Evolutionary conservation across 768 basidiomycete species (phyloP).

Genomic region (Tulasnella sp.): DNA sequence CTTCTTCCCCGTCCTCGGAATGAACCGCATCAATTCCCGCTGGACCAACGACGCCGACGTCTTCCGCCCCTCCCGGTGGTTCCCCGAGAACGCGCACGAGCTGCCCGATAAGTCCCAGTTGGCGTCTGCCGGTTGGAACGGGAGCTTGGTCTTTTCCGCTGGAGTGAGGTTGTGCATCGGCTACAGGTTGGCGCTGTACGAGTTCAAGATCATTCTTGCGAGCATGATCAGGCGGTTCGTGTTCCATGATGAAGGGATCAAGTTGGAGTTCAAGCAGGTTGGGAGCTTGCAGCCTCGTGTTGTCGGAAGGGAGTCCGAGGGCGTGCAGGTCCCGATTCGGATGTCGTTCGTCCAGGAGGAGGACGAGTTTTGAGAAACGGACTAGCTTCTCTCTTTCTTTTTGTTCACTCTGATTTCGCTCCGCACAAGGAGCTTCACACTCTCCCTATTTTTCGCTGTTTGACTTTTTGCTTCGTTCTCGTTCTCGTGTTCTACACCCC

Average conservation of each 20-base stretch:
- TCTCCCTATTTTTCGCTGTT: not conserved
- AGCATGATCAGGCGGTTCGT: not conserved
- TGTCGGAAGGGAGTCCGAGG: conserved; percentile 6
- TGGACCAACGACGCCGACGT: conserved; percentile 7
- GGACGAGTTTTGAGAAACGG: not conserved
- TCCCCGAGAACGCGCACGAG: not conserved
- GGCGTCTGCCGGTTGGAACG: conserved; percentile 9
- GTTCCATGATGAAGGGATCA: not conserved
- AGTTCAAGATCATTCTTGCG: conserved; percentile 3
- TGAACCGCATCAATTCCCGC: conserved; percentile 5
- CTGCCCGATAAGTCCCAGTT: conserved; percentile 3
- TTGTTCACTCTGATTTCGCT: too few relatives aligned
- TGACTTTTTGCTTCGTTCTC: not conserved
- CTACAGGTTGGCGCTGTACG: conserved; percentile 8
- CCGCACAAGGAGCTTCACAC: not conserved
- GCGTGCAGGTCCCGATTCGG: conserved; percentile 6
- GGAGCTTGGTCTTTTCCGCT: conserved; percentile 6
- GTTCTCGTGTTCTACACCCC: too few relatives aligned
- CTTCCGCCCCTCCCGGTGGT: conserved; percentile 14
- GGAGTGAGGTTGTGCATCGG: conserved; percentile 13
- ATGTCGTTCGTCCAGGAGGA: conserved; percentile 11
- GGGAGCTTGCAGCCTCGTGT: conserved; percentile 8
- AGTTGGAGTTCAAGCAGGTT: conserved; percentile 8
- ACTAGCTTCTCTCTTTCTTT: not conserved
- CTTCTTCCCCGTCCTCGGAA: conserved; percentile 10